Percentiles rank a stretch among this genome's conserved stretches.
Evolutionary conservation across 2,329 filamentous ascomycete genomes (phyloP).

Genomic region (Alternaria brassicae): DNA sequence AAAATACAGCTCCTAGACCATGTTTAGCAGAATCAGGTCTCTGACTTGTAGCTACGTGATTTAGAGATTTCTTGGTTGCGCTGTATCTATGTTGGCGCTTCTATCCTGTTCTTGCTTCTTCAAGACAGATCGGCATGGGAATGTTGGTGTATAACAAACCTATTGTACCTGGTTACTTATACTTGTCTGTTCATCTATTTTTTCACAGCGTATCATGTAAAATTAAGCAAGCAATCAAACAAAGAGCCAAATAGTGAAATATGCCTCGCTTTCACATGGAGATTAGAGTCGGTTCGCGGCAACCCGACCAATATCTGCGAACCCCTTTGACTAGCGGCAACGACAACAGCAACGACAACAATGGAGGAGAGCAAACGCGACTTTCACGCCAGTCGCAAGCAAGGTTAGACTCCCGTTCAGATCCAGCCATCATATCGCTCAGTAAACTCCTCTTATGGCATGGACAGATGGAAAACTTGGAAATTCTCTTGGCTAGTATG

Average conservation of each 20-base stretch:
- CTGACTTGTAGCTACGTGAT: too few species aligned
- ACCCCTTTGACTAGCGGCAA: not conserved
- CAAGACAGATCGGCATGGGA: not conserved
- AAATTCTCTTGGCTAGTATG: too few species aligned
- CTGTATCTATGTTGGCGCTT: not conserved
- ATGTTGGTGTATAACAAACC: not conserved
- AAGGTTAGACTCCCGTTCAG: too few species aligned
- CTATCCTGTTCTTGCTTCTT: not conserved
- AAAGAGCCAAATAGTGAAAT: not conserved
- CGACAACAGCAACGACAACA: not conserved
- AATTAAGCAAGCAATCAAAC: not conserved
- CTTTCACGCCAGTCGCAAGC: not conserved
- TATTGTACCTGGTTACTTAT: not conserved
- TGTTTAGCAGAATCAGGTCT: not conserved
- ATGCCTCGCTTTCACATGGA: not conserved
- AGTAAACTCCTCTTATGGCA: too few species aligned
- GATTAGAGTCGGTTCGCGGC: too few species aligned
- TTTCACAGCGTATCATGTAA: not conserved
- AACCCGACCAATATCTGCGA: not conserved
- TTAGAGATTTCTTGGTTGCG: not conserved
- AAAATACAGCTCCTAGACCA: too few species aligned
- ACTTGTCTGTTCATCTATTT: too few species aligned
- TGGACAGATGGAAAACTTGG: too few species aligned
- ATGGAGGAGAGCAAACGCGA: not conserved
- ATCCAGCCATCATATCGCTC: too few species aligned